Evolutionary conservation across 495 filamentous ascomycete genomes (phyloP).

Genomic region (Penicillium cinerascens): DNA sequence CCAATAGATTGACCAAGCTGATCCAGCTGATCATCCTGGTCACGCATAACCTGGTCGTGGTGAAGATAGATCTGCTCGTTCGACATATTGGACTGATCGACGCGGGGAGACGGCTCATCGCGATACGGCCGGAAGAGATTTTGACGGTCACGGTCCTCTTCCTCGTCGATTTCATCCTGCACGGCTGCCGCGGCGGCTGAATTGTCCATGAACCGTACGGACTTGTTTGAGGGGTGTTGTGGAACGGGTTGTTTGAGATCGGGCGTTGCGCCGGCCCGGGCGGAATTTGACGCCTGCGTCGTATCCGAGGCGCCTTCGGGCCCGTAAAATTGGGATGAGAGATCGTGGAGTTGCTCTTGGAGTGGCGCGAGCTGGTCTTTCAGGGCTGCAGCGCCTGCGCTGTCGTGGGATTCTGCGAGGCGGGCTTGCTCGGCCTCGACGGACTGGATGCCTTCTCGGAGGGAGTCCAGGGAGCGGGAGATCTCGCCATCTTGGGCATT

Average conservation of each 20-base stretch:
- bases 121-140: conserved; percentile 64
- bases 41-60: conserved; percentile 70
- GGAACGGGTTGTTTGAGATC: conserved; percentile 47
- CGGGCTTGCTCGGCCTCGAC: conserved; percentile 64
- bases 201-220: conserved; percentile 83
- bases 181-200: conserved; percentile 46
- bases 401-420: conserved; percentile 59
- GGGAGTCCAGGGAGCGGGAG: conserved; percentile 78
- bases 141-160: conserved; percentile 51
- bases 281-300: conserved; percentile 61
- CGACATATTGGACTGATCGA: conserved; percentile 63
- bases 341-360: conserved; percentile 54
- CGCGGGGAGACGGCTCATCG: conserved; percentile 56
- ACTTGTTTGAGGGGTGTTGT: conserved; percentile 59
- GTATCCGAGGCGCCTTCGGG: conserved; percentile 61
- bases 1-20: conserved; percentile 77
- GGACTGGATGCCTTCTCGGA: conserved; percentile 76
- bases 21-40: conserved; percentile 95
- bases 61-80: conserved; percentile 88
- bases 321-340: conserved; percentile 60
- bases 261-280: conserved; percentile 38
- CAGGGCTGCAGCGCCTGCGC: conserved; percentile 54
- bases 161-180: conserved; percentile 34
- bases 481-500: conserved; percentile 88
- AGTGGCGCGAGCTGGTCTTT: conserved; percentile 64